A percentile compares a stretch with the other conserved stretches of the same genome.
phyloP scores from a whole-genome alignment of 2,329 filamentous ascomycete species.

The Fusarium circinatum region DNA sequence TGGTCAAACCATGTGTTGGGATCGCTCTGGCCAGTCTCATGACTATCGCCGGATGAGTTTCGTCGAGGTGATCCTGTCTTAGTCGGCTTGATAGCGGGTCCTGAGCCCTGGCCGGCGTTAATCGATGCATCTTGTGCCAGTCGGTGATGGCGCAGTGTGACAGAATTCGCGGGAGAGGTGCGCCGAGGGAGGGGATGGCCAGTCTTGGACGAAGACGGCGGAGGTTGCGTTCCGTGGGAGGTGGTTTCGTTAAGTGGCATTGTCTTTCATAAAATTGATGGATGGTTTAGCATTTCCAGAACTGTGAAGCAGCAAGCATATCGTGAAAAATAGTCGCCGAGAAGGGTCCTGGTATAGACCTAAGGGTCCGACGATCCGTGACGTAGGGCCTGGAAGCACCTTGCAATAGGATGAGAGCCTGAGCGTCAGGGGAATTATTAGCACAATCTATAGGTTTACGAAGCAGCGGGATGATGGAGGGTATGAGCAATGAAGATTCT shows the following conservation, averaged over 20 bases:
- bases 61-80: conserved; percentile 42
- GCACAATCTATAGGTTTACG: conserved; percentile 5
- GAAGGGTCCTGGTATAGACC: conserved; percentile 11
- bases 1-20: conserved; percentile 65
- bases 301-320: conserved; percentile 6
- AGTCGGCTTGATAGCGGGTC: conserved; percentile 27
- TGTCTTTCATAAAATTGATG: conserved; percentile 24
- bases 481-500: conserved; percentile 20
- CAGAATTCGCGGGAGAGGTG: conserved; percentile 56
- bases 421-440: conserved; percentile 16
- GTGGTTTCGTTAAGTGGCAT: conserved; percentile 44
- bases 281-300: conserved; percentile 24
- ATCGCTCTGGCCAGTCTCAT: conserved; percentile 60
- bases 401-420: conserved; percentile 15
- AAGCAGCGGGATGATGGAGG: background rate
- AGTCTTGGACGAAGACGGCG: conserved; percentile 35
- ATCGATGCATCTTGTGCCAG: conserved; percentile 55
- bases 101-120: conserved; percentile 43
- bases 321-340: conserved; percentile 1
- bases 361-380: conserved; percentile 34
- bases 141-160: conserved; percentile 60
- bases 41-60: conserved; percentile 62
- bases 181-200: conserved; percentile 58
- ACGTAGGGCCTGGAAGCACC: conserved; percentile 35
- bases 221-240: conserved; percentile 41